phyloP scores from a whole-genome alignment of 306 rosid genomes.

The Casuarina glauca region DNA sequence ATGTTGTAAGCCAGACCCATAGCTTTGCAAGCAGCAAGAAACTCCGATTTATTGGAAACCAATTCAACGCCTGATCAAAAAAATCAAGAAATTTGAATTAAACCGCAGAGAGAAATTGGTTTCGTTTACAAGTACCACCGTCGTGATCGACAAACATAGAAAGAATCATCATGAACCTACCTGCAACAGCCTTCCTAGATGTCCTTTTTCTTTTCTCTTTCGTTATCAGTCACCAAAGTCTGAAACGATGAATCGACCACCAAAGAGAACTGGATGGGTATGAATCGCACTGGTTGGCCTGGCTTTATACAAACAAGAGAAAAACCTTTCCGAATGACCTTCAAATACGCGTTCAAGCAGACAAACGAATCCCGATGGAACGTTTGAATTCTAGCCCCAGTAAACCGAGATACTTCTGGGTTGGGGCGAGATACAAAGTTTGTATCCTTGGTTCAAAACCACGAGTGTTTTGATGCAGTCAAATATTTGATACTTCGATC shows the following conservation, averaged over 20 bases:
- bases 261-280: constrained; percentile 15
- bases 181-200: constrained; percentile 15
- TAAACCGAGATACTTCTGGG: constrained; percentile 13
- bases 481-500: constrained; percentile 38
- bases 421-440: constrained; percentile 24
- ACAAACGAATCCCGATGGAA: constrained; percentile 23
- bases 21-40: neutral
- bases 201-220: neutral
- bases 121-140: too few relatives aligned
- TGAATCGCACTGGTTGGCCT: constrained; percentile 11
- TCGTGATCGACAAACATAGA: neutral
- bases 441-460: constrained; percentile 40
- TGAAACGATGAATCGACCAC: constrained; percentile 12
- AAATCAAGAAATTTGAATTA: neutral
- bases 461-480: constrained; percentile 61
- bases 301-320: constrained; percentile 28
- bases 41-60: neutral
- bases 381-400: constrained; percentile 45
- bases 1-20: constrained; percentile 31
- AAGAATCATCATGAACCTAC: constrained; percentile 14
- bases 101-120: neutral
- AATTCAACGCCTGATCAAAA: constrained; percentile 1
- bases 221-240: neutral
- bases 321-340: constrained; percentile 12
- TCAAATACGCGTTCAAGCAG: constrained; percentile 54